These are phyloP conservation scores for Xylaria castorea DNA, from an alignment of 495 filamentous ascomycete genomes.

Conservation along the genomic window DNA sequence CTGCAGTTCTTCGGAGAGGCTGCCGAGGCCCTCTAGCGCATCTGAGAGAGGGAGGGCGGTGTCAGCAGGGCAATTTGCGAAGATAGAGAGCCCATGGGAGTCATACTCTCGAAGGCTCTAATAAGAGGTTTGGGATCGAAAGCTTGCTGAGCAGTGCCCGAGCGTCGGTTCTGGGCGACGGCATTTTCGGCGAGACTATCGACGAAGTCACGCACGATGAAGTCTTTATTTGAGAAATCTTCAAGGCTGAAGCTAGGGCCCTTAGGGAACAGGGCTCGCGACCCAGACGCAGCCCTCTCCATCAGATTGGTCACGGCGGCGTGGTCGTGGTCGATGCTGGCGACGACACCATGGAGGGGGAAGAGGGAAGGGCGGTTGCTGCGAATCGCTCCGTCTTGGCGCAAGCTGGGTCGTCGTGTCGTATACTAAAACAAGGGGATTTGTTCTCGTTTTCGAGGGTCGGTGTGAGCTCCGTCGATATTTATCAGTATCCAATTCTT, in stretches of 20 bases:
- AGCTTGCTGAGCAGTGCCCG: slow-evolving; percentile 68
- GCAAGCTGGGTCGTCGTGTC: slow-evolving; percentile 1
- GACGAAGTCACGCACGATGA: slow-evolving; percentile 97
- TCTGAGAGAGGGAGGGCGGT: slow-evolving; percentile 41
- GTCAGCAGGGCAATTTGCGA: slow-evolving; percentile 33
- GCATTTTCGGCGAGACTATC: slow-evolving; percentile 89
- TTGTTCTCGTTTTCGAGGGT: neutral
- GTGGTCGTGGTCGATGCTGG: slow-evolving; percentile 5
- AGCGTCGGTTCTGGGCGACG: slow-evolving; percentile 75
- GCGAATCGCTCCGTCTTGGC: neutral
- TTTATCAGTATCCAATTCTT: neutral
- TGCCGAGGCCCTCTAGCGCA: slow-evolving; percentile 75
- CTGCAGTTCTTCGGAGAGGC: slow-evolving; percentile 85
- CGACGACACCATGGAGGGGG: slow-evolving; percentile 26
- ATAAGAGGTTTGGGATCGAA: slow-evolving; percentile 99
- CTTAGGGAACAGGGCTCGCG: slow-evolving; percentile 74
- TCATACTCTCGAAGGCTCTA: slow-evolving; percentile 84
- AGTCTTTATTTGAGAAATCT: slow-evolving; percentile 89
- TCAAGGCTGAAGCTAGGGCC: slow-evolving; percentile 84
- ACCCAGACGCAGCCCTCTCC: slow-evolving; percentile 53
- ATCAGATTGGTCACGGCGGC: slow-evolving; percentile 36
- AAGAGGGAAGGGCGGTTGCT: neutral
- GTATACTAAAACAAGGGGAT: neutral
- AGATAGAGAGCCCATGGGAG: neutral
- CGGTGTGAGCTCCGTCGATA: neutral